Evolutionary conservation across 352 stramenopile genomes (phyloP).

Genomic region (Plasmopara muralis): DNA sequence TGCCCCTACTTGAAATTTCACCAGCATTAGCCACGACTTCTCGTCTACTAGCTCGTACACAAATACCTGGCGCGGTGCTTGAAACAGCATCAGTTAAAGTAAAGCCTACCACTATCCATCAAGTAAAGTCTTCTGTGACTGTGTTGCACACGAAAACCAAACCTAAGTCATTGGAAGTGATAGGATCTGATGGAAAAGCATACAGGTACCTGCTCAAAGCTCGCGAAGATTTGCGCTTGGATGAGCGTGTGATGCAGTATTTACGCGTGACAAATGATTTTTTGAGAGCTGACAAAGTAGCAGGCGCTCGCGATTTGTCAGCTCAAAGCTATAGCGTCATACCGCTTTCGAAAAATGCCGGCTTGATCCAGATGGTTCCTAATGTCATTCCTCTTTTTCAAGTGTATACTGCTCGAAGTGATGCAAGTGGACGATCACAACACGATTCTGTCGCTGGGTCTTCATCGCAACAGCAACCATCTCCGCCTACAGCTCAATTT

Average conservation of each 20-base stretch:
- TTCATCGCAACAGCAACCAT: slow-evolving; percentile 18
- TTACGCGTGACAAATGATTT: slow-evolving; percentile 69
- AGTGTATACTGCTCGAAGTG: slow-evolving; percentile 53
- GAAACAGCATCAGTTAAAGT: slow-evolving; percentile 10
- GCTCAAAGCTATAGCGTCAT: slow-evolving; percentile 75
- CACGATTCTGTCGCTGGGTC: slow-evolving; percentile 16
- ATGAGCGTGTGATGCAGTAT: slow-evolving; percentile 89
- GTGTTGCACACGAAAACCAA: slow-evolving; percentile 81
- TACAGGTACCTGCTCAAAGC: slow-evolving; percentile 85
- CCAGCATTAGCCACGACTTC: slow-evolving; percentile 44
- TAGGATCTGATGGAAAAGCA: slow-evolving; percentile 60
- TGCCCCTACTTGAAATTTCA: slow-evolving; percentile 70
- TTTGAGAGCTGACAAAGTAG: slow-evolving; percentile 39
- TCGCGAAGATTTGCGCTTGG: slow-evolving; percentile 81
- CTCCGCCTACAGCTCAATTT: slow-evolving; percentile 60
- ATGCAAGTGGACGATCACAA: slow-evolving; percentile 13
- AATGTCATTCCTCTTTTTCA: slow-evolving; percentile 78
- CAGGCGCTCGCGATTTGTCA: slow-evolving; percentile 35
- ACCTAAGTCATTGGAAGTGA: slow-evolving; percentile 76
- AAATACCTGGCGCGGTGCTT: slow-evolving; percentile 51
- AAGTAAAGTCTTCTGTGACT: slow-evolving; percentile 31
- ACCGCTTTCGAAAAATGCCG: slow-evolving; percentile 67
- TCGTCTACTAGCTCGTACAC: slow-evolving; percentile 29
- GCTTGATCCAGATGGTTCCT: slow-evolving; percentile 84
- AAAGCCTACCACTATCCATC: slow-evolving; percentile 33